These are phyloP conservation scores for Cerioporus squamosus DNA, from an alignment of 1,284 basidiomycete genomes.

Conservation along the genomic window DNA sequence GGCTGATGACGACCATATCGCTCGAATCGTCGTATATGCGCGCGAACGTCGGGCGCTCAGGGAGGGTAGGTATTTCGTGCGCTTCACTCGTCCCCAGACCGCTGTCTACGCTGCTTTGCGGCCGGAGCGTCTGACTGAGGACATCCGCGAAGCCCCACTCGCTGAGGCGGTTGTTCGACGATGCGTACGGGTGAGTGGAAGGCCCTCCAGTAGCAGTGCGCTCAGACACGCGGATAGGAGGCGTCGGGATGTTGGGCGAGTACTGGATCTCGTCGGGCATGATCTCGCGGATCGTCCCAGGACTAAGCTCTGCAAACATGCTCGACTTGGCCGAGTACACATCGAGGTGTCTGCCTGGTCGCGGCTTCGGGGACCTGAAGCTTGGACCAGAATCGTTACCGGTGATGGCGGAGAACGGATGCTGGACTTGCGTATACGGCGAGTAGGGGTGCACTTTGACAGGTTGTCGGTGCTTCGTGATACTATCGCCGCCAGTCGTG, in stretches of 20 bases:
- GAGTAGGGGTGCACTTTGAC: constrained; percentile 41
- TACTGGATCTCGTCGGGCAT: constrained; percentile 55
- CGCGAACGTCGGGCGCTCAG: constrained; percentile 13
- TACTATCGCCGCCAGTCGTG: constrained; percentile 38
- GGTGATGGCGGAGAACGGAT: constrained; percentile 38
- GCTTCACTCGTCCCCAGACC: constrained; percentile 52
- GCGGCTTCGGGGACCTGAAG: background rate
- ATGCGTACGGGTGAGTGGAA: constrained; percentile 31
- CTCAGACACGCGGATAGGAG: constrained; percentile 18
- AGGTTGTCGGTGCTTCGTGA: constrained; percentile 54
- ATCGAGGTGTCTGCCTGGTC: constrained; percentile 24
- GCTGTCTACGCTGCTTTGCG: constrained; percentile 46
- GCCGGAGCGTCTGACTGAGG: constrained; percentile 31
- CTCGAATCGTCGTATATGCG: constrained; percentile 14
- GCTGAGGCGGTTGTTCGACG: constrained; percentile 30
- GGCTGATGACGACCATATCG: constrained; percentile 17
- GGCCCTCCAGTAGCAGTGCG: constrained; percentile 2
- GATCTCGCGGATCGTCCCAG: constrained; percentile 54
- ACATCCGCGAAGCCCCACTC: constrained; percentile 40
- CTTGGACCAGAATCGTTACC: constrained; percentile 7
- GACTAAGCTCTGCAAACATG: constrained; percentile 58
- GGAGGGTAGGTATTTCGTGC: constrained; percentile 26
- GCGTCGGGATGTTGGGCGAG: constrained; percentile 46
- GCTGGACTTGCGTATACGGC: constrained; percentile 40
- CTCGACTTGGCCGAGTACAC: constrained; percentile 41